Evolutionary conservation across 352 stramenopile genomes (phyloP), one percentile per base, ranked within the genome.

Genomic region (Phytophthora cactorum): DNA sequence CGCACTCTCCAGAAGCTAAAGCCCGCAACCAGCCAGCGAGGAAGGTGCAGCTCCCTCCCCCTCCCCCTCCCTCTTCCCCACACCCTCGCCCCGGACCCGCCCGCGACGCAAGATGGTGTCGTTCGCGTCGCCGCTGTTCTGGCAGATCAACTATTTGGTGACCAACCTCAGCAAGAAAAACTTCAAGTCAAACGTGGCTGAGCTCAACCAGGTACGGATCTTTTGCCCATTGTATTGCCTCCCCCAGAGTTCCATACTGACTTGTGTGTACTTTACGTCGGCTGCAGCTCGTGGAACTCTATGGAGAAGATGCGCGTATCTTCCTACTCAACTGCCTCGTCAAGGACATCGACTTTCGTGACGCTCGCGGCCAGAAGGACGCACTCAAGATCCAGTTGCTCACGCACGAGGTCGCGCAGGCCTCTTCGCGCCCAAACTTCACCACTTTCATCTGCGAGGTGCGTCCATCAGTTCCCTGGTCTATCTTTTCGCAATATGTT

Each of bases 111-210:
- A 41, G 50, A 95, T 96, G 89, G 86, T 95, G 70, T 95, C 89
- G 70, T 97, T 97, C 72, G 90, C 90, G 67, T 97, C 91, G 74
- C 92, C 92, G 64, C 77, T 97, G 38, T 97, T 97, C 76, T 98
- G 89, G 91, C 92, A 98, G 79, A 98, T 98, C 66, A 92, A 96
- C 66, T 97, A 96, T 72, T 78, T 98, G 57, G 90, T 98, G 34
- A 96, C 86, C 32, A 97, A 96, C 75, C 84, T 98, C 52, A 97
- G 75, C 79, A 98, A 98, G 83, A 97, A 97, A 62, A 97, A 97
- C 75, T 96, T 97, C 77, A 97, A 97, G 79, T 92, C 88, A 46
- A 97, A 93, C 55, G 90, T 97, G 55, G 89, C 91, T 11, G 92
- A 98, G 78, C 82, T 98, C 52, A 97, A 97, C 66, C 92, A 98